Conservation (phyloP, 1,139 yeast species). For the Pichia sp. region DNA sequence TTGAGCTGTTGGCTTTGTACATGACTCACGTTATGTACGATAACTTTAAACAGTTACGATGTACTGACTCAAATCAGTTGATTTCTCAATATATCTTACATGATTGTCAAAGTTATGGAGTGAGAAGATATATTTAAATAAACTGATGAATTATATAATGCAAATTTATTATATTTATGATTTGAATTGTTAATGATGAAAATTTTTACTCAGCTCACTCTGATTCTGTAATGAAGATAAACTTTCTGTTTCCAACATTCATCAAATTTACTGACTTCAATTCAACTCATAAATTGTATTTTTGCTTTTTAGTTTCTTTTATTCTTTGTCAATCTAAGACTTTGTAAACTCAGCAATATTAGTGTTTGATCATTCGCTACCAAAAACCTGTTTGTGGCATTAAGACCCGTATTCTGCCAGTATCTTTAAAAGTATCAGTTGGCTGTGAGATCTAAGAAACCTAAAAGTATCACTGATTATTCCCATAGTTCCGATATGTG, state of each 20-base stretch:
- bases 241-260: slow-evolving; percentile 30
- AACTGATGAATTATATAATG: neutral
- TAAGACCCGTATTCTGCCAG: too few species aligned
- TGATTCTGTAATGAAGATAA: slow-evolving; percentile 28
- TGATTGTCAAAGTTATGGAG: neutral
- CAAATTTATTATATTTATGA: neutral
- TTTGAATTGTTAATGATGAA: slow-evolving; percentile 29
- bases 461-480: too few species aligned
- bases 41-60: neutral
- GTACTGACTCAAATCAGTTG: neutral
- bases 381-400: too few species aligned
- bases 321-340: neutral
- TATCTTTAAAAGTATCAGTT: too few species aligned
- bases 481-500: too few species aligned
- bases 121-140: neutral
- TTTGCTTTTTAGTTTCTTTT: neutral
- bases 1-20: neutral
- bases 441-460: too few species aligned
- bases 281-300: neutral
- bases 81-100: neutral
- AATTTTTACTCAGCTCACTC: slow-evolving; percentile 33
- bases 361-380: too few species aligned
- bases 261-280: slow-evolving; percentile 27
- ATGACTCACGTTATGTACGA: neutral
- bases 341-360: too few species aligned